These are phyloP conservation scores for Inonotus hispidus DNA, from an alignment of 1,284 basidiomycete species.

Conservation along the genomic window DNA sequence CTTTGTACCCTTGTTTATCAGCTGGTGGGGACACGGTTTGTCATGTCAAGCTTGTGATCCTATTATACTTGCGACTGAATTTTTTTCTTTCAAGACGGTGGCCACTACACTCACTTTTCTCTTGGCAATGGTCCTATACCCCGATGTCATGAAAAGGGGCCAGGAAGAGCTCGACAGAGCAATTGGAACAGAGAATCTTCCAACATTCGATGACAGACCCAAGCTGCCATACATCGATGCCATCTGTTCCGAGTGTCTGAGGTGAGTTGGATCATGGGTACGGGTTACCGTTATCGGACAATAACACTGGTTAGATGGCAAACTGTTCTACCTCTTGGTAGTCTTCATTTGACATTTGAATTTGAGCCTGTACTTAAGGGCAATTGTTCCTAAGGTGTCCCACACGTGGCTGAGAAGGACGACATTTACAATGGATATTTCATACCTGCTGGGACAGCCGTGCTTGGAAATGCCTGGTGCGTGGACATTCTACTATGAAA, in stretches of 20 bases:
- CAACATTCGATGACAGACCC: conserved; percentile 3
- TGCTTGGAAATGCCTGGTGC: conserved; percentile 21
- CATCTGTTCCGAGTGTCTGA: conserved; percentile 1
- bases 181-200: conserved; percentile 5
- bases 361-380: too few relatives aligned
- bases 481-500: not conserved
- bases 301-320: too few relatives aligned
- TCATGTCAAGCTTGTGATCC: not conserved
- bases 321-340: too few relatives aligned
- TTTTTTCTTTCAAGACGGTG: not conserved
- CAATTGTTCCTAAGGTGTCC: not conserved
- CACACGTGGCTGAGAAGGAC: conserved; percentile 15
- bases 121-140: not conserved
- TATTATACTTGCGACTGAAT: not conserved
- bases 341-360: too few relatives aligned
- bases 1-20: not conserved
- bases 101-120: not conserved
- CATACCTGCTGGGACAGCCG: conserved; percentile 20
- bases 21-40: not conserved
- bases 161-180: conserved; percentile 8
- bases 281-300: too few relatives aligned
- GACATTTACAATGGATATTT: conserved; percentile 20
- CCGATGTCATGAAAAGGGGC: not conserved
- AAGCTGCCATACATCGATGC: conserved; percentile 2
- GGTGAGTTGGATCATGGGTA: not conserved